Conservation (phyloP, 305 asterid genomes). For the Fraxinus albicans region DNA sequence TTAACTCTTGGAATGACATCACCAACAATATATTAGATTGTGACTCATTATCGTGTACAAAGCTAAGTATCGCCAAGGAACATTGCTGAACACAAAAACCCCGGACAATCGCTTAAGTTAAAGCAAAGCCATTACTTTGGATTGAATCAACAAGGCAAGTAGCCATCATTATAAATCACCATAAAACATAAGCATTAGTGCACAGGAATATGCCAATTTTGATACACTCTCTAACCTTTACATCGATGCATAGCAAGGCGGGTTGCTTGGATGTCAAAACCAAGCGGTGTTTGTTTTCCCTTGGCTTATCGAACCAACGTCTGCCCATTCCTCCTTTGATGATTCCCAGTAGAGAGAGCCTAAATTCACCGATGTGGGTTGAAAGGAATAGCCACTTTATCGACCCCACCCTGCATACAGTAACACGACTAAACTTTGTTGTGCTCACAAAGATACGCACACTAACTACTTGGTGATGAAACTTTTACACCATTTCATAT, state of each 20-base stretch:
- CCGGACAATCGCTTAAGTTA: constrained; percentile 10
- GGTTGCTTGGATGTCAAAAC: neutral
- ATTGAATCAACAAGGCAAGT: neutral
- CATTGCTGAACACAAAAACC: constrained; percentile 62
- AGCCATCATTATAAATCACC: constrained; percentile 13
- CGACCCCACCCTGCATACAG: neutral
- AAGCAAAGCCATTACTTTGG: neutral
- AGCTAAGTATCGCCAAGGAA: constrained; percentile 91
- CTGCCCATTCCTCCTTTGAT: neutral
- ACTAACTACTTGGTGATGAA: neutral
- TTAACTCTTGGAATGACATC: neutral
- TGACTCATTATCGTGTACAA: constrained; percentile 78
- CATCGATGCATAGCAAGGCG: neutral
- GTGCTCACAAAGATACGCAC: neutral
- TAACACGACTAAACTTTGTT: neutral
- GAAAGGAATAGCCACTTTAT: no score
- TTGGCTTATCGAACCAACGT: neutral
- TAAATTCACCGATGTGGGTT: no score
- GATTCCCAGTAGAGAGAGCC: no score
- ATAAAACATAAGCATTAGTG: neutral
- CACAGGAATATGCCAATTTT: neutral
- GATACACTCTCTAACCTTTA: neutral
- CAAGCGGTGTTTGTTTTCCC: neutral
- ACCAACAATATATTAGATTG: neutral
- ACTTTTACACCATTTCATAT: neutral